Evolutionary conservation across 805 yeast genomes (phyloP).

Genomic region (Ogataea ramenticola): DNA sequence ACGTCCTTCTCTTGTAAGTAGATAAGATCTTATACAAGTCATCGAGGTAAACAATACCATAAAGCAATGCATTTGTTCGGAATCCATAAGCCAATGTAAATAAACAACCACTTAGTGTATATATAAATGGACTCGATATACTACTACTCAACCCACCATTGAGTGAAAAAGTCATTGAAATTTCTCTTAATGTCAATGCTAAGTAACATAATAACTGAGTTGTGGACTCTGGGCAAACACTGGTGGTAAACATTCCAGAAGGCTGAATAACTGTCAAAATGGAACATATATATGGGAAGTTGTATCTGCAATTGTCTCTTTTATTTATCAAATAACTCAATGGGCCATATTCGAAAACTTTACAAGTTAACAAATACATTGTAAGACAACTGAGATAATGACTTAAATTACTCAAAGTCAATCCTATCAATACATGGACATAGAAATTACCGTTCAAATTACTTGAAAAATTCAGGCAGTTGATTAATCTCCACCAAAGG

Average conservation of each 20-base stretch:
- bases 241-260: conserved; percentile 70
- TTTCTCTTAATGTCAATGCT: conserved; percentile 48
- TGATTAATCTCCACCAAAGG: conserved; percentile 53
- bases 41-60: conserved; percentile 59
- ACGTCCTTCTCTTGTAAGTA: conserved; percentile 4
- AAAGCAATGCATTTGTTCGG: conserved; percentile 68
- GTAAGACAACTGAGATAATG: conserved; percentile 45
- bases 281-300: conserved; percentile 11
- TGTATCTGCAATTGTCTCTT: conserved; percentile 1
- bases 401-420: conserved; percentile 41
- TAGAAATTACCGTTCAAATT: conserved; percentile 30
- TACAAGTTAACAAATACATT: conserved; percentile 41
- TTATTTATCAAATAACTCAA: not conserved
- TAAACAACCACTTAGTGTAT: conserved; percentile 43
- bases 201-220: conserved; percentile 54
- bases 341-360: conserved; percentile 6
- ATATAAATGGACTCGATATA: conserved; percentile 8
- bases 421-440: conserved; percentile 37
- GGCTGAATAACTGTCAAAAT: conserved; percentile 55
- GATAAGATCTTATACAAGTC: conserved; percentile 36
- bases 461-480: conserved; percentile 5
- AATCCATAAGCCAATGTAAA: conserved; percentile 54
- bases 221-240: conserved; percentile 70
- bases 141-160: not conserved
- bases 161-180: conserved; percentile 6